Evolutionary conservation across 352 stramenopile species (phyloP).

Genomic region (Phytophthora citrophthora): DNA sequence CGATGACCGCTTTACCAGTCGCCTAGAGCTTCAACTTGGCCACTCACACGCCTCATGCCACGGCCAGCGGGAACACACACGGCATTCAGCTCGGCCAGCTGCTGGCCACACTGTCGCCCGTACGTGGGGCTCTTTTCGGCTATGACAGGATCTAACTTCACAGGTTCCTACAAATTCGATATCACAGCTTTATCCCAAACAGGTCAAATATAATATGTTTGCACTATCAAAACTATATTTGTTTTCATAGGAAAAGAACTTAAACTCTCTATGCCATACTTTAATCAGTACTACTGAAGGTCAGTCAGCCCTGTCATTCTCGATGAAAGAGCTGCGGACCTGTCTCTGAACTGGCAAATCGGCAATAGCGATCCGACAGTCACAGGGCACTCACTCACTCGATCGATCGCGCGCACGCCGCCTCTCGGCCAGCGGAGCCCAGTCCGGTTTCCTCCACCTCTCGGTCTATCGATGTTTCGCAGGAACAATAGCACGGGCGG

Average conservation of each 20-base stretch:
- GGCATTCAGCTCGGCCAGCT: conserved; percentile 19
- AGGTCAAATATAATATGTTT: too few species aligned
- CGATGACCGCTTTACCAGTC: conserved; percentile 3
- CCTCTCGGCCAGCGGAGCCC: conserved; percentile 6
- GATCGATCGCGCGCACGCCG: neutral
- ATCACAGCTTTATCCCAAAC: too few species aligned
- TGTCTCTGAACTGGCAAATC: conserved; percentile 21
- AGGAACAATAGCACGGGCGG: conserved; percentile 39
- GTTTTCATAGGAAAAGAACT: too few species aligned
- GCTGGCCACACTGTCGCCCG: conserved; percentile 10
- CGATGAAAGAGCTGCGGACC: neutral
- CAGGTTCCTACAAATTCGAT: too few species aligned
- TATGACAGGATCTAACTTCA: too few species aligned
- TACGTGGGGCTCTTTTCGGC: too few species aligned
- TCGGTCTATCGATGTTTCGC: conserved; percentile 36
- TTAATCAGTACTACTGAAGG: too few species aligned
- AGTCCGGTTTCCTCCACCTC: conserved; percentile 28
- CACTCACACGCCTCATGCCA: conserved; percentile 9
- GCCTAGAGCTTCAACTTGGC: conserved; percentile 23
- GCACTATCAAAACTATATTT: too few species aligned
- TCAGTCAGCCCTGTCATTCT: too few species aligned
- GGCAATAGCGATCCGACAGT: conserved; percentile 11
- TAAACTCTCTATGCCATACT: too few species aligned
- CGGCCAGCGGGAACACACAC: neutral
- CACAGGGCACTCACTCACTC: conserved; percentile 20